A percentile compares a stretch with the other conserved stretches of the same genome.
Conservation (phyloP, 441 rosid species). For the Erodium trifolium region DNA sequence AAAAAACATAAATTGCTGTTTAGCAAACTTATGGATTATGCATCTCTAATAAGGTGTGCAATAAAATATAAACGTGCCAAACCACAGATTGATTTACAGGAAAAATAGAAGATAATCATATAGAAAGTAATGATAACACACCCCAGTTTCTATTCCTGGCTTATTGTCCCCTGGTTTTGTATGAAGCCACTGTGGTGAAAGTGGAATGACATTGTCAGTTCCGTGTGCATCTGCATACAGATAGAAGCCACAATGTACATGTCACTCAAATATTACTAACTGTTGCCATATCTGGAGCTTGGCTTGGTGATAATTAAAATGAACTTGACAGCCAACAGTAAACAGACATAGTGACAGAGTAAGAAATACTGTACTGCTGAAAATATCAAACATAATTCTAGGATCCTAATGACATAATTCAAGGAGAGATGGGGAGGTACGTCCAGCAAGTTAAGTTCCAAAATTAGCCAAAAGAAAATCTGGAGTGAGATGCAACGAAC, state of each 20-base stretch:
- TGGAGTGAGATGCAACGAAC: neutral
- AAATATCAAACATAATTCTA: too few relatives aligned
- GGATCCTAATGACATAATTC: neutral
- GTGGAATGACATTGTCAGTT: slow-evolving; percentile 73
- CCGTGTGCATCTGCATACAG: slow-evolving; percentile 66
- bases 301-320: neutral
- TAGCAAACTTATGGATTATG: neutral
- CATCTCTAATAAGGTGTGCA: neutral
- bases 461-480: neutral
- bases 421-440: neutral
- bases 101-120: neutral
- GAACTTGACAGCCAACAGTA: neutral
- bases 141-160: slow-evolving; percentile 68
- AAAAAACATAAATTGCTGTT: neutral
- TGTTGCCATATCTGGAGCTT: neutral
- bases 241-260: slow-evolving; percentile 18
- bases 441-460: neutral
- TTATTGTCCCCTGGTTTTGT: slow-evolving; percentile 71
- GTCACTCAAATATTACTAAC: neutral
- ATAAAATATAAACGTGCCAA: neutral
- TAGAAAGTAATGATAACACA: slow-evolving; percentile 19
- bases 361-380: neutral
- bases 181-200: slow-evolving; percentile 99
- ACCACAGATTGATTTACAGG: neutral
- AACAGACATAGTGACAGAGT: neutral